Conservation (phyloP, 2,329 filamentous ascomycete genomes). For the Cladosporium cucumerinum region DNA sequence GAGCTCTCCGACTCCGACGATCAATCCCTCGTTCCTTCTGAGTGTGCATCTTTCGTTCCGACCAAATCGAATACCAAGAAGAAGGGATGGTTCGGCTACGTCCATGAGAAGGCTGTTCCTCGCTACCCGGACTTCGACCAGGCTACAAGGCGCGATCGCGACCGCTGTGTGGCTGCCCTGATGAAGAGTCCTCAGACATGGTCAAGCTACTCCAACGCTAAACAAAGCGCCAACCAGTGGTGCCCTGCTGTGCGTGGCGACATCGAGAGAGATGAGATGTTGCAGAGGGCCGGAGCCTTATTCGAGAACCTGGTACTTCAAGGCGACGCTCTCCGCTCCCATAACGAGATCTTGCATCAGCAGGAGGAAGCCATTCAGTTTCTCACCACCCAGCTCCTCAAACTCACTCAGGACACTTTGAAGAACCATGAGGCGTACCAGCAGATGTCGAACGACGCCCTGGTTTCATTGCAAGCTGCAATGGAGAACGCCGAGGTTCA, state of each 20-base stretch:
- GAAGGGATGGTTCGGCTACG: conserved; percentile 26
- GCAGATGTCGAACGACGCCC: background rate
- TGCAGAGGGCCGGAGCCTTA: conserved; percentile 22
- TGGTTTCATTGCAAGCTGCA: background rate
- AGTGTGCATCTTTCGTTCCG: conserved; percentile 51
- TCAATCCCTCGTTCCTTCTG: conserved; percentile 41
- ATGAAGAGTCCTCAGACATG: conserved; percentile 50
- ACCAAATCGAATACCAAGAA: conserved; percentile 35
- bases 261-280: conserved; percentile 49
- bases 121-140: conserved; percentile 25
- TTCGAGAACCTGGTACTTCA: conserved; percentile 7
- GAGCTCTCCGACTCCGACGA: conserved; percentile 56
- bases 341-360: conserved; percentile 15
- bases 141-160: conserved; percentile 38
- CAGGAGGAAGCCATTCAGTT: background rate
- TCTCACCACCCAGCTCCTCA: background rate
- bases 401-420: background rate
- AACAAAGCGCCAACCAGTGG: conserved; percentile 59
- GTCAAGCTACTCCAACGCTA: conserved; percentile 62
- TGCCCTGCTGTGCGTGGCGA: conserved; percentile 60
- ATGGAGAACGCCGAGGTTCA: too few relatives aligned
- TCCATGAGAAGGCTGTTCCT: conserved; percentile 17
- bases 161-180: conserved; percentile 53
- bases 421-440: background rate
- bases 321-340: conserved; percentile 7